phyloP scores from a whole-genome alignment of 1,139 yeast species.

The Lodderomyces theae region DNA sequence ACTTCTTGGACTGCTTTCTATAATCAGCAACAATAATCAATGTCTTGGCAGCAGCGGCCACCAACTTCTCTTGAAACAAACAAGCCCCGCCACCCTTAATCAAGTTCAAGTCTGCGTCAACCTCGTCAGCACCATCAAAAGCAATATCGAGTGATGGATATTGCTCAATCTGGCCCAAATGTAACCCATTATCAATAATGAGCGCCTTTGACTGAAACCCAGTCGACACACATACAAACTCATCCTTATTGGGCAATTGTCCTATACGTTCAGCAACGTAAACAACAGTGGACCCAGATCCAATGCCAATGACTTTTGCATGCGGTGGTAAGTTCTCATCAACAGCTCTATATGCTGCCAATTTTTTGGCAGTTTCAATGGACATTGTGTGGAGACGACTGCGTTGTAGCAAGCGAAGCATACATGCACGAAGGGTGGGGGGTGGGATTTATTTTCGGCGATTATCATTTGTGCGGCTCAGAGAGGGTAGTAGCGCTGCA shows the following conservation, averaged over 20 bases:
- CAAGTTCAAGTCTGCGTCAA: conserved; percentile 73
- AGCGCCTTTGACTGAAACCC: conserved; percentile 93
- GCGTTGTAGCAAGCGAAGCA: neutral
- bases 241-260: conserved; percentile 54
- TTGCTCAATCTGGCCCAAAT: conserved; percentile 79
- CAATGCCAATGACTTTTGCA: conserved; percentile 85
- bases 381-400: neutral
- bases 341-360: conserved; percentile 90
- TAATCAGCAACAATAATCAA: conserved; percentile 92
- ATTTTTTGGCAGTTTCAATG: conserved; percentile 70
- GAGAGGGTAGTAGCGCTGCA: neutral
- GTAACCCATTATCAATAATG: conserved; percentile 77
- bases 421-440: no score
- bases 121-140: conserved; percentile 98
- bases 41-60: conserved; percentile 73
- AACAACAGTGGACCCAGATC: conserved; percentile 95
- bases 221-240: conserved; percentile 83
- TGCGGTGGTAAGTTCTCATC: conserved; percentile 75
- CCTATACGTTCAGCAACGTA: conserved; percentile 95
- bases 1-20: conserved; percentile 63
- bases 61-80: conserved; percentile 91
- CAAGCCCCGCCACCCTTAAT: conserved; percentile 99
- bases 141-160: conserved; percentile 80
- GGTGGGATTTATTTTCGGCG: neutral
- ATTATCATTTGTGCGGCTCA: neutral